Percentiles rank a stretch among this genome's conserved stretches.
Conservation (phyloP, 495 filamentous ascomycete species). For the Tuber magnatum region DNA sequence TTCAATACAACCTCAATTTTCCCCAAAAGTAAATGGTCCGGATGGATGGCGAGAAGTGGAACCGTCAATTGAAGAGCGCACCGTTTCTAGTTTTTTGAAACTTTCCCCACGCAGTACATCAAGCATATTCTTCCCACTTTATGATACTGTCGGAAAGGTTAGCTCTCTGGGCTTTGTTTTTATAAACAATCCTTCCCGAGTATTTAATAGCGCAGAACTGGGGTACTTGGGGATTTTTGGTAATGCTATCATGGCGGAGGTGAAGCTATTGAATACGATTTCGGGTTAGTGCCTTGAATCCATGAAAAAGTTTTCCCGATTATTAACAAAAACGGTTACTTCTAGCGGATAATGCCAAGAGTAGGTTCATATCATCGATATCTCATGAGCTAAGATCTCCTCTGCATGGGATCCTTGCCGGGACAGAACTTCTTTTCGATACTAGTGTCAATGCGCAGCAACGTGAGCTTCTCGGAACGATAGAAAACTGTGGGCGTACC, state of each 20-base stretch:
- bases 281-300: neutral
- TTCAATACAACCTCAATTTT: neutral
- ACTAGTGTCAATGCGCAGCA: constrained; percentile 43
- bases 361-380: constrained; percentile 43
- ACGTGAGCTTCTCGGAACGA: constrained; percentile 56
- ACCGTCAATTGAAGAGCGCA: neutral
- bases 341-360: constrained; percentile 38
- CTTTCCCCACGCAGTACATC: neutral
- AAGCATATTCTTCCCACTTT: neutral
- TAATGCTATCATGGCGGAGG: neutral
- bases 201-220: neutral
- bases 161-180: neutral
- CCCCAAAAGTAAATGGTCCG: neutral
- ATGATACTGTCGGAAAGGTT: neutral
- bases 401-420: constrained; percentile 44
- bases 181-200: neutral
- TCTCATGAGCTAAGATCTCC: constrained; percentile 45
- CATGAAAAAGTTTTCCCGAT: neutral
- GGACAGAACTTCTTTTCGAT: constrained; percentile 42
- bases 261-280: neutral
- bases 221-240: neutral
- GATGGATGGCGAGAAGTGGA: neutral
- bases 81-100: neutral
- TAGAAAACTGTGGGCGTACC: constrained; percentile 64
- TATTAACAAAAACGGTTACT: neutral